phyloP scores from a whole-genome alignment of 192 early-diverging fungal species.

The Mortierella antarctica region DNA sequence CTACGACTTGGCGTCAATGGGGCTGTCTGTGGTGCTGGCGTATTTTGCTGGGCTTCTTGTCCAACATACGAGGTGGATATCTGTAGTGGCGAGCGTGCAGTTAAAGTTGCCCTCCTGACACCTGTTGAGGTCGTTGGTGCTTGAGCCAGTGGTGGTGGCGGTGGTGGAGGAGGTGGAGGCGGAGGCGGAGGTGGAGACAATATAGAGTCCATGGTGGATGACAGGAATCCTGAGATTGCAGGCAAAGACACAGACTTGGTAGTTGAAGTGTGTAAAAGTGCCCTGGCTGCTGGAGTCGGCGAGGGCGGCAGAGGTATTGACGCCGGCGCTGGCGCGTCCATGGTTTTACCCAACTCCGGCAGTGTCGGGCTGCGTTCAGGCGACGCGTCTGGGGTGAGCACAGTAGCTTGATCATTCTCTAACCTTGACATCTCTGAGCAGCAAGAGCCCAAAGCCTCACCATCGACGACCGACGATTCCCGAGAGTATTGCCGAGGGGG shows the following conservation, averaged over 20 bases:
- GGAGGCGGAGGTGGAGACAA: constrained; percentile 9
- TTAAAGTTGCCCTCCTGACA: not conserved
- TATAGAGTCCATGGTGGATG: not conserved
- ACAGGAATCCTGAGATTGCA: not conserved
- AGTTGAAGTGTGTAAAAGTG: too few species aligned
- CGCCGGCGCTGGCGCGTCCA: not conserved
- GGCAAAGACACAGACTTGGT: not conserved
- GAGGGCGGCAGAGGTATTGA: not conserved
- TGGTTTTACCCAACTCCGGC: not conserved
- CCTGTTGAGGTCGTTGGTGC: not conserved
- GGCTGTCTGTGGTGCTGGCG: not conserved
- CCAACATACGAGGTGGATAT: constrained; percentile 3
- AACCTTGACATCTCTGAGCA: not conserved
- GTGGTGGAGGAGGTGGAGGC: constrained; percentile 30
- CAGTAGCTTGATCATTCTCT: not conserved
- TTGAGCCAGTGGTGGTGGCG: constrained; percentile 2
- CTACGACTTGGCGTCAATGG: constrained; percentile 25
- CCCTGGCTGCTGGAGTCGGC: not conserved
- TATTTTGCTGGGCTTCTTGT: not conserved
- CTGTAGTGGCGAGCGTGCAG: constrained; percentile 9
- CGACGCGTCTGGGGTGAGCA: constrained; percentile 12
- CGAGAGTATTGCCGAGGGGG: not conserved
- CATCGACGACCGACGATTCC: not conserved
- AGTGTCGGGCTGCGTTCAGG: constrained; percentile 15
- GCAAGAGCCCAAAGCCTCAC: not conserved